Conservation (phyloP, 805 yeast species). For the Cyberlindnera petersonii region DNA sequence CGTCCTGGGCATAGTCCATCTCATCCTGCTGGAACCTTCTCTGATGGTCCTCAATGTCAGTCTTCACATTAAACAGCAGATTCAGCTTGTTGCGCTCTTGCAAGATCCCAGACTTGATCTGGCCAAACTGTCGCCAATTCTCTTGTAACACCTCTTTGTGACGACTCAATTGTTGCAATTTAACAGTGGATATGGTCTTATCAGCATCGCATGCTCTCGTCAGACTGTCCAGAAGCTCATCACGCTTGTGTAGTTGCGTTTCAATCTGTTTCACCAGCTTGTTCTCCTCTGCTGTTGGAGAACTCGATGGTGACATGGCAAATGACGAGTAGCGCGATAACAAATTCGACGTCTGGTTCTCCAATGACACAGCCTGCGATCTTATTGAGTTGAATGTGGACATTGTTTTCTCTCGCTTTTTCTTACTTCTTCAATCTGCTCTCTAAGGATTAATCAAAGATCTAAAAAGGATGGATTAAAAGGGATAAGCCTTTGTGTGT, state of each 20-base stretch:
- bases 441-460: background rate
- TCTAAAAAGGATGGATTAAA: no score
- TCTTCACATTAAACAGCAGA: constrained; percentile 67
- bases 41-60: constrained; percentile 72
- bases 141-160: constrained; percentile 75
- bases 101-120: constrained; percentile 53
- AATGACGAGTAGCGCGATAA: constrained; percentile 52
- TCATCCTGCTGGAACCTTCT: constrained; percentile 40
- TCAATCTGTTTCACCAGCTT: constrained; percentile 47
- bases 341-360: constrained; percentile 58
- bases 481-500: constrained; percentile 1
- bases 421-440: background rate
- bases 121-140: constrained; percentile 57
- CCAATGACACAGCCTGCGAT: constrained; percentile 63
- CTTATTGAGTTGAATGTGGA: constrained; percentile 63
- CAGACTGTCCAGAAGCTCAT: constrained; percentile 48
- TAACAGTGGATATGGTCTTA: constrained; percentile 60
- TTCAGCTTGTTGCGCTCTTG: constrained; percentile 78
- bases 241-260: constrained; percentile 46
- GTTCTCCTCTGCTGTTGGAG: constrained; percentile 46
- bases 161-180: constrained; percentile 75
- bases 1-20: constrained; percentile 75
- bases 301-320: constrained; percentile 47
- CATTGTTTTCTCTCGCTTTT: constrained; percentile 18
- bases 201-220: constrained; percentile 54